Evolutionary conservation across 257 asterid species (phyloP).

Genomic region (Jaltomata sinuosa): DNA sequence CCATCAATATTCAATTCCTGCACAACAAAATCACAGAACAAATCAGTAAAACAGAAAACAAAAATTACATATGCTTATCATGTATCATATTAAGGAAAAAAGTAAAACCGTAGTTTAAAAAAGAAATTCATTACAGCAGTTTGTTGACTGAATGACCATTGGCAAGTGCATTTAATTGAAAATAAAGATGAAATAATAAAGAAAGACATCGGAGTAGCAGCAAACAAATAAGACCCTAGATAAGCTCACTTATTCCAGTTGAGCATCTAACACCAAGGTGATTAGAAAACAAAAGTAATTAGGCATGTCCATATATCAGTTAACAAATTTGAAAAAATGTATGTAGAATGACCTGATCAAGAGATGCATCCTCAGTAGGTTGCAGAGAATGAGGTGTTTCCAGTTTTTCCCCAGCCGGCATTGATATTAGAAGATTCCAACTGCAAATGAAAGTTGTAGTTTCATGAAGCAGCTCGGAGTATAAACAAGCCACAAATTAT

Average conservation of each 20-base stretch:
- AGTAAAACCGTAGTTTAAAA: not conserved
- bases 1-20: constrained; percentile 66
- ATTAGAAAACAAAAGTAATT: not conserved
- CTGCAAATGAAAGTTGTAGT: constrained; percentile 38
- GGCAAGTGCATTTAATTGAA: not conserved
- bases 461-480: constrained; percentile 9
- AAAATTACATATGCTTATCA: not conserved
- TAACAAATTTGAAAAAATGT: not conserved
- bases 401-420: constrained; percentile 81
- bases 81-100: not conserved
- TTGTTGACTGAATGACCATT: not conserved
- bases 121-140: not conserved
- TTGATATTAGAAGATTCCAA: constrained; percentile 76
- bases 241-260: not conserved
- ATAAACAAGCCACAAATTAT: not conserved
- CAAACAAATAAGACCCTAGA: not conserved
- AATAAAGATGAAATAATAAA: not conserved
- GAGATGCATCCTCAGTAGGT: constrained; percentile 56
- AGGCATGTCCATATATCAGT: not conserved
- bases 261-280: not conserved
- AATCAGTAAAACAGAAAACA: not conserved
- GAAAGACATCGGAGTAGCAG: not conserved
- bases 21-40: not conserved
- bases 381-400: constrained; percentile 72
- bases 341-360: constrained; percentile 52